These are phyloP conservation scores for Yamadazyma nakazawae DNA, from an alignment of 805 yeast genomes.

Conservation along the genomic window DNA sequence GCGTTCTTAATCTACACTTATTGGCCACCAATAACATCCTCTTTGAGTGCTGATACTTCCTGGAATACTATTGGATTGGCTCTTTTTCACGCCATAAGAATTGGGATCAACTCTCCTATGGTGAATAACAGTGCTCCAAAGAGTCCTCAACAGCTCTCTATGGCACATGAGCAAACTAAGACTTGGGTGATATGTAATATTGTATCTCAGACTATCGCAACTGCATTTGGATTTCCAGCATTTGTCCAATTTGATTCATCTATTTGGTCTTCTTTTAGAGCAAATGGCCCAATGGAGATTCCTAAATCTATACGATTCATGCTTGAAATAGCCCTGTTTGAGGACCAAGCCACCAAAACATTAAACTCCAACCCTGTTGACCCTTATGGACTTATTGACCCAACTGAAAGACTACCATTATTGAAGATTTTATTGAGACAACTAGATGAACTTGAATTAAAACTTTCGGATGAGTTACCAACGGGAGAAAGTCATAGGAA, in stretches of 20 bases:
- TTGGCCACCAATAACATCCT: slow-evolving; percentile 96
- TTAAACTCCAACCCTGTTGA: slow-evolving; percentile 69
- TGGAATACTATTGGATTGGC: slow-evolving; percentile 96
- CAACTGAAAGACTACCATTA: slow-evolving; percentile 71
- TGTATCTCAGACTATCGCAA: slow-evolving; percentile 85
- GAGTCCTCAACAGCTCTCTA: slow-evolving; percentile 42
- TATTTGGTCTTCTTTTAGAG: slow-evolving; percentile 51
- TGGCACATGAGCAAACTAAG: slow-evolving; percentile 71
- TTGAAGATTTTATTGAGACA: slow-evolving; percentile 67
- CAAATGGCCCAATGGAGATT: slow-evolving; percentile 43
- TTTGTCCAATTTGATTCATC: slow-evolving; percentile 82
- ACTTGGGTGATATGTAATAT: slow-evolving; percentile 95
- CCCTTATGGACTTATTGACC: slow-evolving; percentile 60
- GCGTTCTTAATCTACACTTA: slow-evolving; percentile 83
- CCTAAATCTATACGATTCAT: slow-evolving; percentile 66
- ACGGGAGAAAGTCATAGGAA: slow-evolving; percentile 60
- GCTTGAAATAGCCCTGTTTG: slow-evolving; percentile 81
- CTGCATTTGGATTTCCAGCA: slow-evolving; percentile 93
- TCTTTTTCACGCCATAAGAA: slow-evolving; percentile 84
- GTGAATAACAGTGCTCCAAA: slow-evolving; percentile 19
- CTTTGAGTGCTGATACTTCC: slow-evolving; percentile 90
- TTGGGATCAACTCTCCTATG: slow-evolving; percentile 75
- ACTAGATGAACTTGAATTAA: slow-evolving; percentile 71
- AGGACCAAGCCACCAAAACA: slow-evolving; percentile 78
- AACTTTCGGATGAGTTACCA: slow-evolving; percentile 36